Evolutionary conservation across 805 yeast genomes (phyloP).

Genomic region (Lachancea nothofagi): DNA sequence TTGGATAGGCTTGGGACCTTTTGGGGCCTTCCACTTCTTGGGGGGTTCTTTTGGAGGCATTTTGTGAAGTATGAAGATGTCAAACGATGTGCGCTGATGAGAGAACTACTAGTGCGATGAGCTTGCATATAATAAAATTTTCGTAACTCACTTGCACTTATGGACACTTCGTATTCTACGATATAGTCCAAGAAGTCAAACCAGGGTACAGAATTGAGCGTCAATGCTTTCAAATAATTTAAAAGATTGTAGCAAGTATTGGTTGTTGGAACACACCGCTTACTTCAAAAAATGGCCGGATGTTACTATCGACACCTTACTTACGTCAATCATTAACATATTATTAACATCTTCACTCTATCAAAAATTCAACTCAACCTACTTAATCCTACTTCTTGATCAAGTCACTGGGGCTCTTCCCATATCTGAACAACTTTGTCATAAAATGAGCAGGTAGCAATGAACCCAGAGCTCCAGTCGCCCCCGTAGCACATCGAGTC

Average conservation of each 20-base stretch:
- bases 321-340: too few relatives aligned
- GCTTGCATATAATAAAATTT: constrained; percentile 8
- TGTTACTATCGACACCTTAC: too few relatives aligned
- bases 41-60: constrained; percentile 44
- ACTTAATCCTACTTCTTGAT: too few relatives aligned
- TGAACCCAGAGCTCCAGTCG: constrained; percentile 62
- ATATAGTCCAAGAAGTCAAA: neutral
- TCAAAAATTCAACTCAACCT: too few relatives aligned
- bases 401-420: constrained; percentile 33
- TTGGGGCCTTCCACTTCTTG: constrained; percentile 81
- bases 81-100: neutral
- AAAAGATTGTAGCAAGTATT: neutral
- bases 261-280: neutral
- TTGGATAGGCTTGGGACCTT: constrained; percentile 86
- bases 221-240: neutral
- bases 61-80: neutral
- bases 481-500: constrained; percentile 95
- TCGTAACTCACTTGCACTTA: neutral
- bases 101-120: constrained; percentile 3
- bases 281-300: too few relatives aligned
- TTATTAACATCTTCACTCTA: neutral
- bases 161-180: neutral
- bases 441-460: constrained; percentile 87
- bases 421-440: constrained; percentile 79
- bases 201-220: too few relatives aligned